Percentiles rank a stretch among this genome's conserved stretches.
Evolutionary conservation across 192 early-diverging fungal species (phyloP).

Genomic region (Coemansia sp.): DNA sequence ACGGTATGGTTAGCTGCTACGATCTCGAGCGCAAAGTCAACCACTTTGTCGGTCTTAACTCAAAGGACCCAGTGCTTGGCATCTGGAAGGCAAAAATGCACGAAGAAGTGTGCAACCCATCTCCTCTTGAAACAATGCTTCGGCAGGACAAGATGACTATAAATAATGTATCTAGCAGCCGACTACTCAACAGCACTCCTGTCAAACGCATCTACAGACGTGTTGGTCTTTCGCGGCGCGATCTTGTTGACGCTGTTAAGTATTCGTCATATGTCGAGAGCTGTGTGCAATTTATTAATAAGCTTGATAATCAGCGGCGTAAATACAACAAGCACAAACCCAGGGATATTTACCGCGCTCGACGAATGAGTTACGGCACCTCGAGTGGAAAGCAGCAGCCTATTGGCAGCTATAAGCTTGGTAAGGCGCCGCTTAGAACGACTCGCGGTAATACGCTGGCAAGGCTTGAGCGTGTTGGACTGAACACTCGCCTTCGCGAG

Average conservation of each 20-base stretch:
- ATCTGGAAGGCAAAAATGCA: constrained; percentile 58
- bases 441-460: constrained; percentile 20
- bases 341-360: constrained; percentile 5
- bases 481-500: constrained; percentile 35
- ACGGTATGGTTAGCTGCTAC: constrained; percentile 45
- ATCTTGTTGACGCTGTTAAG: constrained; percentile 37
- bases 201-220: constrained; percentile 38
- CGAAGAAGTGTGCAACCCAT: constrained; percentile 39
- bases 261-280: constrained; percentile 43
- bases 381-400: constrained; percentile 3
- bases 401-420: constrained; percentile 5
- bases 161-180: constrained; percentile 1
- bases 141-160: constrained; percentile 10
- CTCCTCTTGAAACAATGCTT: constrained; percentile 27
- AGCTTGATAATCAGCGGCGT: constrained; percentile 33
- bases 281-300: constrained; percentile 30
- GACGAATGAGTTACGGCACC: constrained; percentile 15
- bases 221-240: constrained; percentile 43
- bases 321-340: constrained; percentile 4
- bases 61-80: constrained; percentile 45
- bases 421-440: constrained; percentile 8
- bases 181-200: constrained; percentile 27
- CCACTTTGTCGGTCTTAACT: constrained; percentile 36
- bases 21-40: constrained; percentile 45
- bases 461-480: constrained; percentile 18